Evolutionary conservation across 805 yeast species (phyloP).

Genomic region (Kregervanrija delftensis): DNA sequence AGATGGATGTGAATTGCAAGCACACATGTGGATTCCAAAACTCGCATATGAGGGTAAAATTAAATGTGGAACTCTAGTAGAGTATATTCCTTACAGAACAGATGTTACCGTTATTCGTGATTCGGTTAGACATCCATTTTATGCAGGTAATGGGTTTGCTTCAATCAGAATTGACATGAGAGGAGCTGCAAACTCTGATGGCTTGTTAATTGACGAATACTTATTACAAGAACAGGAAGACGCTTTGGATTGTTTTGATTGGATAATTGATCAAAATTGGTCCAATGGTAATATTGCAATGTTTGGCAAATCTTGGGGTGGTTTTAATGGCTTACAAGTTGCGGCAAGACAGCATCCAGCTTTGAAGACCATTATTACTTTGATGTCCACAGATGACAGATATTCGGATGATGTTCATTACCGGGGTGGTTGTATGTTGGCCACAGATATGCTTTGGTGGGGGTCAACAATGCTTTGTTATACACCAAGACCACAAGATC

Average conservation of each 20-base stretch:
- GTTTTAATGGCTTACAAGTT: slow-evolving; percentile 39
- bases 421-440: slow-evolving; percentile 39
- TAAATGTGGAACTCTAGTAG: slow-evolving; percentile 33
- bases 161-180: slow-evolving; percentile 41
- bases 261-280: slow-evolving; percentile 35
- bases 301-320: slow-evolving; percentile 47
- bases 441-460: slow-evolving; percentile 45
- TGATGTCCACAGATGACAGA: slow-evolving; percentile 42
- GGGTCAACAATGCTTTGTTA: slow-evolving; percentile 40
- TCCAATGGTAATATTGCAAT: slow-evolving; percentile 40
- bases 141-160: slow-evolving; percentile 40
- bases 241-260: slow-evolving; percentile 35
- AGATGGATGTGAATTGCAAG: slow-evolving; percentile 33
- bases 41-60: slow-evolving; percentile 23
- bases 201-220: slow-evolving; percentile 34
- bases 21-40: slow-evolving; percentile 39
- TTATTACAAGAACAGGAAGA: slow-evolving; percentile 38
- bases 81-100: slow-evolving; percentile 40
- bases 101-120: slow-evolving; percentile 40
- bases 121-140: slow-evolving; percentile 38
- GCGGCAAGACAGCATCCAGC: slow-evolving; percentile 43
- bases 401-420: slow-evolving; percentile 44
- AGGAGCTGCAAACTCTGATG: slow-evolving; percentile 39
- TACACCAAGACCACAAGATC: slow-evolving; percentile 41
- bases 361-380: slow-evolving; percentile 34